A percentile compares a stretch with the other conserved stretches of the same genome.
phyloP scores from a whole-genome alignment of 352 stramenopile genomes.

The Aphanomyces astaci region DNA sequence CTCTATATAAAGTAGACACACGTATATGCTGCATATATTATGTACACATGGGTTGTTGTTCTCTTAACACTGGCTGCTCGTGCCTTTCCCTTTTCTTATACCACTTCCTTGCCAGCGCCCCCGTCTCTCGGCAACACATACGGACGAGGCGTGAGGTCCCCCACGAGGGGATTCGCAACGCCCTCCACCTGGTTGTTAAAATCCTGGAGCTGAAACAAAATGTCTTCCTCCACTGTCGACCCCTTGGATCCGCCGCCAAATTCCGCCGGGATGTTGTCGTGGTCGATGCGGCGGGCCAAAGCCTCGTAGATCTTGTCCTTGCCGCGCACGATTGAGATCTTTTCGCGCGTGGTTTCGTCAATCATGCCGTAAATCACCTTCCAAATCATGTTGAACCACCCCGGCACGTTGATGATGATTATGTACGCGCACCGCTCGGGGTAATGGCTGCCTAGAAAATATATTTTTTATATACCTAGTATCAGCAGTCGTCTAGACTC shows the following conservation, averaged over 20 bases:
- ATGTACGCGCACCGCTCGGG: constrained; percentile 90
- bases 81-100: background rate
- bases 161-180: constrained; percentile 8
- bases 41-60: no score
- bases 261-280: constrained; percentile 73
- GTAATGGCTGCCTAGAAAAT: constrained; percentile 83
- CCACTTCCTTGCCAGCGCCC: background rate
- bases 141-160: background rate
- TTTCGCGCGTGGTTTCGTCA: constrained; percentile 89
- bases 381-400: constrained; percentile 91
- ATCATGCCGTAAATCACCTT: constrained; percentile 89
- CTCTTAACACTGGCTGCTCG: no score
- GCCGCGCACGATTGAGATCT: constrained; percentile 84
- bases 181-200: constrained; percentile 56
- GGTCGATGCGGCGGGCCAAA: constrained; percentile 54
- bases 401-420: constrained; percentile 91
- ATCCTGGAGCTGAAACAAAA: constrained; percentile 68
- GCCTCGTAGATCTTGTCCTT: constrained; percentile 65
- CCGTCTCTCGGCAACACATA: background rate
- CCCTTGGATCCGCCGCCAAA: constrained; percentile 57
- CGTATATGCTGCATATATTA: no score
- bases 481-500: no score
- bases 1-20: no score
- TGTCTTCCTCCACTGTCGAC: constrained; percentile 47
- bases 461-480: no score